A percentile compares a stretch with the other conserved stretches of the same genome.
Evolutionary conservation across 257 asterid genomes (phyloP).

Genomic region (Solanum piurae): DNA sequence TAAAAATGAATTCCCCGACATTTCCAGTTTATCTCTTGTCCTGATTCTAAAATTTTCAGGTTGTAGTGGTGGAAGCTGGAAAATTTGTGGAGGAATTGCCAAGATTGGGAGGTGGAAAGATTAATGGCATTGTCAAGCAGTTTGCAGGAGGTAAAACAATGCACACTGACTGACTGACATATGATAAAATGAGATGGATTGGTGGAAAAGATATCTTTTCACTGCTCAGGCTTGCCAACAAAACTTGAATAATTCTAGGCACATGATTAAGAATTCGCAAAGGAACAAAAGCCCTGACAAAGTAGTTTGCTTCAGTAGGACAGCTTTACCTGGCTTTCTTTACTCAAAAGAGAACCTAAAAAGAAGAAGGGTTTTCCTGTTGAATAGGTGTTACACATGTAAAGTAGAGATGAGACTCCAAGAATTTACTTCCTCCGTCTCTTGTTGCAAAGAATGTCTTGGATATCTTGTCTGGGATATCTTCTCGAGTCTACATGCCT

Average conservation of each 20-base stretch:
- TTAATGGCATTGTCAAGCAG: not conserved
- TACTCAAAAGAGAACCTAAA: not conserved
- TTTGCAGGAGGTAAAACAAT: not conserved
- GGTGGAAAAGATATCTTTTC: not conserved
- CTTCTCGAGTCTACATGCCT: not conserved
- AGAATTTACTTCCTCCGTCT: not conserved
- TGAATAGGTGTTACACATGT: not conserved
- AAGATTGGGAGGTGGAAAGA: not conserved
- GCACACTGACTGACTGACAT: not conserved
- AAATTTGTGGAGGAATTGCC: not conserved
- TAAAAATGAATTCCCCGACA: not conserved
- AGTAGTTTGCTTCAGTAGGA: not conserved
- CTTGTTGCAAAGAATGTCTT: not conserved
- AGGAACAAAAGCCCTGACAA: not conserved
- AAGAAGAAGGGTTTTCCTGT: not conserved
- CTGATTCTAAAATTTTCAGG: not conserved
- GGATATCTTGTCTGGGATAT: not conserved
- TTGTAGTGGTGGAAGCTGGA: not conserved
- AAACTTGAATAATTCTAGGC: not conserved
- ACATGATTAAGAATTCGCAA: not conserved
- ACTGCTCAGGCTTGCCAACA: not conserved
- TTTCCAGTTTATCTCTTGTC: not conserved
- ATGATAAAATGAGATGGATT: not conserved
- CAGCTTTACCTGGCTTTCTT: not conserved
- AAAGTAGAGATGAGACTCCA: not conserved